A percentile compares a stretch with the other conserved stretches of the same genome.
These are phyloP conservation scores for Annulohypoxylon maeteangense DNA, from an alignment of 495 filamentous ascomycete genomes.

Conservation along the genomic window DNA sequence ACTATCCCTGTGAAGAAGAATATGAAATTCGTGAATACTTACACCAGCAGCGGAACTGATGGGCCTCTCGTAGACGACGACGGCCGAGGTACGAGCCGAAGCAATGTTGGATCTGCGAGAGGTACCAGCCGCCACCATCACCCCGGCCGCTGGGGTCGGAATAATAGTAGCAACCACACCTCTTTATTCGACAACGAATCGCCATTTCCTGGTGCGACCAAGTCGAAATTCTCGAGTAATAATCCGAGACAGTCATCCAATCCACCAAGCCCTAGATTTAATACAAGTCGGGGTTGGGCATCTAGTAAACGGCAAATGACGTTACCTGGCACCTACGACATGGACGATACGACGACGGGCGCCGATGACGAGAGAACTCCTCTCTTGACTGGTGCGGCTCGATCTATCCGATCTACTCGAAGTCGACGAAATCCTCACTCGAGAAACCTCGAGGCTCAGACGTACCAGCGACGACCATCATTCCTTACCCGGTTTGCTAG, in stretches of 20 bases:
- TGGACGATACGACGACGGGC: slow-evolving; percentile 65
- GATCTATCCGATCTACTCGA: slow-evolving; percentile 69
- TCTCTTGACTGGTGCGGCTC: slow-evolving; percentile 59
- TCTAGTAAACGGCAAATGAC: slow-evolving; percentile 48
- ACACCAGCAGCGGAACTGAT: slow-evolving; percentile 70
- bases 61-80: slow-evolving; percentile 70
- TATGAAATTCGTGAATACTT: slow-evolving; percentile 97
- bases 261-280: slow-evolving; percentile 64
- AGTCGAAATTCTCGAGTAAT: slow-evolving; percentile 51
- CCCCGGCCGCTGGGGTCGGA: slow-evolving; percentile 72
- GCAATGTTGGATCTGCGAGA: slow-evolving; percentile 69
- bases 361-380: slow-evolving; percentile 94
- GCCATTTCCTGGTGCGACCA: slow-evolving; percentile 63
- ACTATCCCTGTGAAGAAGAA: slow-evolving; percentile 83
- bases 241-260: slow-evolving; percentile 69
- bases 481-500: slow-evolving; percentile 79
- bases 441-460: slow-evolving; percentile 80
- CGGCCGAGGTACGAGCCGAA: slow-evolving; percentile 67
- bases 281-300: slow-evolving; percentile 41
- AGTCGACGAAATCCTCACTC: slow-evolving; percentile 66
- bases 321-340: slow-evolving; percentile 60
- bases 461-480: slow-evolving; percentile 68
- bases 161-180: slow-evolving; percentile 70
- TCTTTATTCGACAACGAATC: slow-evolving; percentile 83
- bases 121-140: slow-evolving; percentile 77